A percentile compares a stretch with the other conserved stretches of the same genome.
Evolutionary conservation across 768 basidiomycete genomes (phyloP).

Genomic region (Kwoniella sp.): DNA sequence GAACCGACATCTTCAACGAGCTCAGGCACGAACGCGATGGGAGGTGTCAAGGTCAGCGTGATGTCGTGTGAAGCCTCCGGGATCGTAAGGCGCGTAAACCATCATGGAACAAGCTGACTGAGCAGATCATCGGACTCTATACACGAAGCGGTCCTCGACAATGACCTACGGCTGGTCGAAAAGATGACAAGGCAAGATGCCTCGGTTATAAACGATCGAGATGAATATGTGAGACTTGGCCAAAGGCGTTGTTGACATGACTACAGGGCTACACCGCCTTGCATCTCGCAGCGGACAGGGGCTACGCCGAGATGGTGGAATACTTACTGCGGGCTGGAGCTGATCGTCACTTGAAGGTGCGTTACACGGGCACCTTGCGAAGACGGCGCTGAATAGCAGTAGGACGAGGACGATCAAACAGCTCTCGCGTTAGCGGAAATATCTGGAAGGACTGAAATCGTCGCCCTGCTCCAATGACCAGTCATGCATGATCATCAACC

Average conservation of each 20-base stretch:
- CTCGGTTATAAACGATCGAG: conserved; percentile 59
- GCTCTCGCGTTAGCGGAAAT: conserved; percentile 61
- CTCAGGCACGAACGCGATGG: conserved; percentile 21
- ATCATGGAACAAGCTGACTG: no score
- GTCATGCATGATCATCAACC: no score
- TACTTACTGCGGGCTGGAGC: conserved; percentile 64
- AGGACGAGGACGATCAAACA: conserved; percentile 68
- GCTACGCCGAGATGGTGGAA: conserved; percentile 59
- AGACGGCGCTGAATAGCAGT: no score
- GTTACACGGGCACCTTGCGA: neutral
- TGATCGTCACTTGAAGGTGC: conserved; percentile 62
- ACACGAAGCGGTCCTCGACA: conserved; percentile 64
- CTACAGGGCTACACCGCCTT: conserved; percentile 78
- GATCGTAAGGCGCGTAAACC: no score
- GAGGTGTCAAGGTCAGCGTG: conserved; percentile 32
- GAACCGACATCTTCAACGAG: neutral
- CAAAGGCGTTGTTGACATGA: neutral
- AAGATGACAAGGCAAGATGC: conserved; percentile 51
- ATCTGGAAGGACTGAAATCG: conserved; percentile 60
- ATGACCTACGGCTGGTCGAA: conserved; percentile 56
- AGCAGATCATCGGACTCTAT: conserved; percentile 33
- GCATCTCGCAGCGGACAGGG: conserved; percentile 82
- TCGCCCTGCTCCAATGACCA: conserved; percentile 51
- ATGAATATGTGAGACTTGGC: conserved; percentile 65
- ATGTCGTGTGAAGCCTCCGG: conserved; percentile 25